A percentile compares a stretch with the other conserved stretches of the same genome.
These are phyloP conservation scores for Neopestalotiopsis rosae DNA, from an alignment of 2,329 filamentous ascomycete species.

Conservation along the genomic window DNA sequence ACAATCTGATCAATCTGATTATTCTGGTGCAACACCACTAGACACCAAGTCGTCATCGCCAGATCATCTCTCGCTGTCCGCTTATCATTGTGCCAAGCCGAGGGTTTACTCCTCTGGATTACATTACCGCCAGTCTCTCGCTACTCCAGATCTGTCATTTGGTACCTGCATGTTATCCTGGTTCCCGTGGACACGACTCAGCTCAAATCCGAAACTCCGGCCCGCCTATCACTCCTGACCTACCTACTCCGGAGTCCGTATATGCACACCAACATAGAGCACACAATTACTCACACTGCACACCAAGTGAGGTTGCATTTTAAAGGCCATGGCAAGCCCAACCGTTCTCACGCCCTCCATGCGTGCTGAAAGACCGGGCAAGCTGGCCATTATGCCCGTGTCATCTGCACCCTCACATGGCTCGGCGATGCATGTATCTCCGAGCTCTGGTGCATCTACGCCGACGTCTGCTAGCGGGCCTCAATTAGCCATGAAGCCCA, in stretches of 20 bases:
- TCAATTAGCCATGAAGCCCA: constrained; percentile 35
- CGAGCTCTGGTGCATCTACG: constrained; percentile 33
- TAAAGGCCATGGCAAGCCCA: constrained; percentile 29
- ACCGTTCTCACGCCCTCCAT: constrained; percentile 26
- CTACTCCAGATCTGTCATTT: constrained; percentile 3
- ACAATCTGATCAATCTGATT: not conserved
- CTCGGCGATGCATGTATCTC: constrained; percentile 30
- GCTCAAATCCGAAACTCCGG: not conserved
- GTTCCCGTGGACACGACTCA: not conserved
- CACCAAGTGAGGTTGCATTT: not conserved
- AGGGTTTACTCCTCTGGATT: not conserved
- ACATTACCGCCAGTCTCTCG: not conserved
- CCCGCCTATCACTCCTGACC: not conserved
- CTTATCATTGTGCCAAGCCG: not conserved
- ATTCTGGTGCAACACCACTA: not conserved
- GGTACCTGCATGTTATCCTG: constrained; percentile 5
- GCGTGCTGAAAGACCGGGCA: constrained; percentile 26
- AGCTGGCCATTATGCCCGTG: constrained; percentile 35
- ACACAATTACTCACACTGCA: not conserved
- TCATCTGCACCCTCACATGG: constrained; percentile 34
- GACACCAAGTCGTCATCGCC: not conserved
- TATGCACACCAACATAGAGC: constrained; percentile 22
- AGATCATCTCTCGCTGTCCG: not conserved
- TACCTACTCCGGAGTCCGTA: not conserved
- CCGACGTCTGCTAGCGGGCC: constrained; percentile 27